phyloP scores from a whole-genome alignment of 768 basidiomycete species.

The Lepiota brunneoincarnata region DNA sequence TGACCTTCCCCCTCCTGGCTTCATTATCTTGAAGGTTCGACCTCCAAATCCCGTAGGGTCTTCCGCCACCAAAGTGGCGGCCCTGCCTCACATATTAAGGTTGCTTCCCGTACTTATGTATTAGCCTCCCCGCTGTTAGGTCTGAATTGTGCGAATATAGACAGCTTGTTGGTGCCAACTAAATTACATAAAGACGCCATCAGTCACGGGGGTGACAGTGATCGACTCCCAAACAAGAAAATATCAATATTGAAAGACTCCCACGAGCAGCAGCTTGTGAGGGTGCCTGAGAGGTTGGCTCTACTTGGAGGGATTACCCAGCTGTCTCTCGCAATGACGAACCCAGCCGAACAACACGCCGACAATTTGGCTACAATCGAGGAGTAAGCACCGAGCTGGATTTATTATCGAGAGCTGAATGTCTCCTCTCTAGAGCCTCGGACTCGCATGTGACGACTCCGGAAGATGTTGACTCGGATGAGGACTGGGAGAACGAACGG shows the following conservation, averaged over 20 bases:
- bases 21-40: too few relatives aligned
- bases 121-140: too few relatives aligned
- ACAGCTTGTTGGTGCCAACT: too few relatives aligned
- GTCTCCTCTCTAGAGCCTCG: constrained; percentile 1
- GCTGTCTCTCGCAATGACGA: constrained; percentile 1
- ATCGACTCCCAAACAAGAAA: constrained; percentile 1
- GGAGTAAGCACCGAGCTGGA: not conserved
- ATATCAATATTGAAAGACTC: not conserved
- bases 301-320: not conserved
- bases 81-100: too few relatives aligned
- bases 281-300: not conserved
- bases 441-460: constrained; percentile 10
- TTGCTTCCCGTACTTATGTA: too few relatives aligned
- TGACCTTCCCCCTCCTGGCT: too few relatives aligned
- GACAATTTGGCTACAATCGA: constrained; percentile 6
- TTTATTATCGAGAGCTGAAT: not conserved
- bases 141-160: too few relatives aligned
- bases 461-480: constrained; percentile 8
- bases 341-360: not conserved
- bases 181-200: too few relatives aligned
- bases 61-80: too few relatives aligned
- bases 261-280: constrained; percentile 1
- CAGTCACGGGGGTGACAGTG: not conserved
- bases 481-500: constrained; percentile 8
- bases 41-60: too few relatives aligned